Percentiles rank a stretch among this genome's conserved stretches.
phyloP scores from a whole-genome alignment of 2,329 filamentous ascomycete genomes.

The Diplocarpon rosae region DNA sequence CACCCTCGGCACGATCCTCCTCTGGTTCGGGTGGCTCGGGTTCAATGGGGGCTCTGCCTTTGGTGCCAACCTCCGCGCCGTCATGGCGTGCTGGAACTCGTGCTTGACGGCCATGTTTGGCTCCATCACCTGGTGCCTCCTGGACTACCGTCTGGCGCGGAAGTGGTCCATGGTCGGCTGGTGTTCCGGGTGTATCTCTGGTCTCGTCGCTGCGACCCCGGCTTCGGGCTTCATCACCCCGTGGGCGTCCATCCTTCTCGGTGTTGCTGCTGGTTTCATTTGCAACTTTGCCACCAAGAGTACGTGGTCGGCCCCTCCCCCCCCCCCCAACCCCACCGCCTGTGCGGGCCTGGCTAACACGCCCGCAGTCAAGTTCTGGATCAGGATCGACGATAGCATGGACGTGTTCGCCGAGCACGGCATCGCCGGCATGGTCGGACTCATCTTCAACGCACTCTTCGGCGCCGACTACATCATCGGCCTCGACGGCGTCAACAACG shows the following conservation, averaged over 20 bases:
- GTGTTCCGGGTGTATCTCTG: constrained; percentile 62
- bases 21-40: constrained; percentile 98
- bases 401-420: constrained; percentile 64
- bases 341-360: constrained; percentile 7
- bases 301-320: constrained; percentile 22
- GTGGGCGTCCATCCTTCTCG: constrained; percentile 57
- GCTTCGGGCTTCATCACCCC: constrained; percentile 58
- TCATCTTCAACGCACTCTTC: constrained; percentile 65
- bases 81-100: constrained; percentile 97
- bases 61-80: constrained; percentile 84
- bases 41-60: constrained; percentile 97
- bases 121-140: constrained; percentile 84
- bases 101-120: constrained; percentile 73
- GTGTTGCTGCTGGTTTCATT: constrained; percentile 51
- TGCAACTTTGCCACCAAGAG: constrained; percentile 60
- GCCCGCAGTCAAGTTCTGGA: constrained; percentile 32
- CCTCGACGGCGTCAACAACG: constrained; percentile 66
- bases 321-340: neutral
- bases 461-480: constrained; percentile 60
- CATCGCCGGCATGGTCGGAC: constrained; percentile 56
- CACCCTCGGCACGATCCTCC: constrained; percentile 84
- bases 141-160: constrained; percentile 71
- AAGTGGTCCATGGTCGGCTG: constrained; percentile 51
- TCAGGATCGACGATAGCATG: constrained; percentile 59
- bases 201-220: constrained; percentile 59